phyloP scores from a whole-genome alignment of 1,284 basidiomycete species.

The Tylopilus orsonianus region DNA sequence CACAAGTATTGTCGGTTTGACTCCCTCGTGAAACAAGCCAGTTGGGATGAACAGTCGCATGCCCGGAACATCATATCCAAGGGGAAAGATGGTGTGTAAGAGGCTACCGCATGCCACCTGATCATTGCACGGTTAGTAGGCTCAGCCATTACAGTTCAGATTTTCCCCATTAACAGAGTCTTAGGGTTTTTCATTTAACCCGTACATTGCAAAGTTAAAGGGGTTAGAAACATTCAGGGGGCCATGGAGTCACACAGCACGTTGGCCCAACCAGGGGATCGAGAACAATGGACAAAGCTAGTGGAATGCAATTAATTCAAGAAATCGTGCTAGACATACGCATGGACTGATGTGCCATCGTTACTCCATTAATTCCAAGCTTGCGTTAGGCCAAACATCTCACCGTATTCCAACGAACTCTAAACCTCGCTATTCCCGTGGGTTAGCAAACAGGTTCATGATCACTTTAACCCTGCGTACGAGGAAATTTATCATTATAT shows the following conservation, averaged over 20 bases:
- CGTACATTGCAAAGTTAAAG: constrained; percentile 14
- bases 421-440: constrained; percentile 16
- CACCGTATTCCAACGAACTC: constrained; percentile 22
- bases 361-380: too few relatives aligned
- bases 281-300: constrained; percentile 16
- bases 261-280: constrained; percentile 19
- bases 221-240: constrained; percentile 18
- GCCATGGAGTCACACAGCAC: constrained; percentile 9
- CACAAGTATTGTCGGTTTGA: constrained; percentile 21
- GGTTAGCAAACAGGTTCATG: constrained; percentile 13
- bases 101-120: constrained; percentile 12
- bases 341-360: too few relatives aligned
- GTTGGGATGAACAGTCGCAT: constrained; percentile 19
- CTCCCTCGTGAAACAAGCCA: constrained; percentile 7
- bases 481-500: constrained; percentile 7
- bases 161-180: background rate
- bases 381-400: constrained; percentile 10
- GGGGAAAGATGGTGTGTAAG: constrained; percentile 15
- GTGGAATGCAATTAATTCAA: constrained; percentile 18
- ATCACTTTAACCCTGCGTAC: constrained; percentile 13
- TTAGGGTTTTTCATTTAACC: constrained; percentile 15
- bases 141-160: background rate
- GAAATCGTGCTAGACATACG: constrained; percentile 16
- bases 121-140: constrained; percentile 21
- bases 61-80: constrained; percentile 12